A percentile compares a stretch with the other conserved stretches of the same genome.
phyloP scores from a whole-genome alignment of 2,329 filamentous ascomycete genomes.

The Pseudocercospora fijiensis region DNA sequence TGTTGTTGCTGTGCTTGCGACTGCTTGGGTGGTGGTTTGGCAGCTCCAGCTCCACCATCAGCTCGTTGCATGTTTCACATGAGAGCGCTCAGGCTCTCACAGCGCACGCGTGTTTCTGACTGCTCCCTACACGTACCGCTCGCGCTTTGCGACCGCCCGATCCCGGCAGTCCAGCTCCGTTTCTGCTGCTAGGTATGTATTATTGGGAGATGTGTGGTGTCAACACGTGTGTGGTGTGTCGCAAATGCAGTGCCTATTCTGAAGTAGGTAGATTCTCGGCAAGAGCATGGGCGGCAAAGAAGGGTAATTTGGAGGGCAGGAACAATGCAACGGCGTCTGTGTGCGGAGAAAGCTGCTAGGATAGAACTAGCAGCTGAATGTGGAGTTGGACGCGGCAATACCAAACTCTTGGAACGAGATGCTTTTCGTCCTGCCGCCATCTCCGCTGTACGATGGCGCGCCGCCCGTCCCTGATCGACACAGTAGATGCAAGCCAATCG shows the following conservation, averaged over 20 bases:
- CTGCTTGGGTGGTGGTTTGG: slow-evolving; percentile 3
- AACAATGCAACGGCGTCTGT: background rate
- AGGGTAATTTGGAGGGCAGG: too few species aligned
- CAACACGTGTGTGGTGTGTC: background rate
- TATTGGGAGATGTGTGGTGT: background rate
- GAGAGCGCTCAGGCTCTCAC: slow-evolving; percentile 4
- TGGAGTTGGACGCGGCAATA: background rate
- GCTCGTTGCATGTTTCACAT: slow-evolving; percentile 26
- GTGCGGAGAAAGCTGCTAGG: slow-evolving; percentile 4
- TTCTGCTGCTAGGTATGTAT: background rate
- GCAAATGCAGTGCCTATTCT: background rate
- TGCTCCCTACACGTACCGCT: background rate
- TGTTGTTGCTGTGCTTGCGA: slow-evolving; percentile 7
- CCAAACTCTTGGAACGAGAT: background rate
- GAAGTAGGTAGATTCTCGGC: background rate
- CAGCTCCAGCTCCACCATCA: slow-evolving; percentile 11
- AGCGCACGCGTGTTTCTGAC: slow-evolving; percentile 5
- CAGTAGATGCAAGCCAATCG: background rate
- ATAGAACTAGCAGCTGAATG: too few species aligned
- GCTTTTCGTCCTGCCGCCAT: background rate
- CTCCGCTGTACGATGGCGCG: background rate
- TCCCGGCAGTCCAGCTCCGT: slow-evolving; percentile 15
- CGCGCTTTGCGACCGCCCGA: background rate
- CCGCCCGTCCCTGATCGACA: background rate
- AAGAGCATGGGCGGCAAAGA: background rate